Conservation (phyloP, 2,329 filamentous ascomycete species). For the Podosphaera fusca region DNA sequence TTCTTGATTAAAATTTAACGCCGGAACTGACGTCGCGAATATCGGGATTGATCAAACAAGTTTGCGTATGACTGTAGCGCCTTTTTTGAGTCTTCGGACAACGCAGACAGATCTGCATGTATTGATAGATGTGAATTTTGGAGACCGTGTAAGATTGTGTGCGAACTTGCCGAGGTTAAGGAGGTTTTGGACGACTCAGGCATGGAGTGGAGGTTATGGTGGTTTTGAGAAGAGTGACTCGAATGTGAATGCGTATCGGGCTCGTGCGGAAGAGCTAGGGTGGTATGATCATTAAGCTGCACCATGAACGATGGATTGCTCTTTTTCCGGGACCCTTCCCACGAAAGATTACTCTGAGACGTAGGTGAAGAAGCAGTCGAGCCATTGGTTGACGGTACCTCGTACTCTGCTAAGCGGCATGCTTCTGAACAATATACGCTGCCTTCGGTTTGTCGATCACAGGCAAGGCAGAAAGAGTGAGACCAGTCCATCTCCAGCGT, state of each 20-base stretch:
- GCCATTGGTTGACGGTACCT: constrained; percentile 33
- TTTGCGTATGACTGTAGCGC: constrained; percentile 72
- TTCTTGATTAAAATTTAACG: constrained; percentile 5
- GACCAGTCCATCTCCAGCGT: constrained; percentile 35
- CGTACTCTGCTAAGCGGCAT: constrained; percentile 71
- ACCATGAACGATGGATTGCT: constrained; percentile 35
- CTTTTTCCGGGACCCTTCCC: constrained; percentile 24
- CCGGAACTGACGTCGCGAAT: constrained; percentile 15
- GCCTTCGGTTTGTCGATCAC: constrained; percentile 67
- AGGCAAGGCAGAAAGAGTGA: constrained; percentile 81
- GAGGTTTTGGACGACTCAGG: constrained; percentile 20
- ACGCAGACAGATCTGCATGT: constrained; percentile 26
- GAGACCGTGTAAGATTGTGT: constrained; percentile 65
- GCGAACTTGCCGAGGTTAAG: constrained; percentile 52
- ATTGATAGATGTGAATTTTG: constrained; percentile 35
- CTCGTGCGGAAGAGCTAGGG: constrained; percentile 34
- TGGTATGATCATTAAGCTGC: constrained; percentile 52
- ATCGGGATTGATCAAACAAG: constrained; percentile 51
- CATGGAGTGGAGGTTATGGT: constrained; percentile 22
- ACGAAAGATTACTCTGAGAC: constrained; percentile 24
- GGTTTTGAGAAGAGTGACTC: constrained; percentile 25
- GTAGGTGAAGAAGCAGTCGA: constrained; percentile 35
- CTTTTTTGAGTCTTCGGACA: constrained; percentile 55
- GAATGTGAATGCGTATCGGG: constrained; percentile 21
- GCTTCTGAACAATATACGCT: constrained; percentile 81